Evolutionary conservation across 208 protist species (phyloP).

Genomic region (Lotmaria passim): DNA sequence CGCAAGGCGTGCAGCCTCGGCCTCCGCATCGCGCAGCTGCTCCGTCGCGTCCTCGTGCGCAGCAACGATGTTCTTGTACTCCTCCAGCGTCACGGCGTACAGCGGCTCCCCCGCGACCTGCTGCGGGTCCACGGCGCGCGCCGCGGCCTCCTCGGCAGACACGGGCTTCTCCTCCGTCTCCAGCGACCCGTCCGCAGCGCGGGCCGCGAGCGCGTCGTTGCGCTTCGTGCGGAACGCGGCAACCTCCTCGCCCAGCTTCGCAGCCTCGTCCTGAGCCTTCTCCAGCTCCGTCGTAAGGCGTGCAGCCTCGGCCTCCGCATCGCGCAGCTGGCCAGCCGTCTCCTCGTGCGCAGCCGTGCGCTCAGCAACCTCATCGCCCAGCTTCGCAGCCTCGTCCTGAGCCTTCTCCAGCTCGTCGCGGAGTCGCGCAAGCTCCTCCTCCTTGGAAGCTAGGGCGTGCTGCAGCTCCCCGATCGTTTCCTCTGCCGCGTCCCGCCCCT

Average conservation of each 20-base stretch:
- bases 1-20: slow-evolving; percentile 4
- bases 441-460: neutral
- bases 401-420: neutral
- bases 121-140: slow-evolving; percentile 18
- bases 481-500: neutral
- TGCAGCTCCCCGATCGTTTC: neutral
- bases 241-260: slow-evolving; percentile 2
- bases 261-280: neutral
- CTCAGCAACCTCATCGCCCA: too few relatives aligned
- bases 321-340: too few relatives aligned
- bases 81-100: slow-evolving; percentile 37
- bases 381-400: too few relatives aligned
- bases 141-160: slow-evolving; percentile 8
- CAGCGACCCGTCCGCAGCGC: slow-evolving; percentile 11
- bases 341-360: too few relatives aligned
- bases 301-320: too few relatives aligned
- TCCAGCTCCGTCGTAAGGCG: too few relatives aligned
- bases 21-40: neutral
- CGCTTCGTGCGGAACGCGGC: slow-evolving; percentile 44
- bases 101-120: slow-evolving; percentile 35
- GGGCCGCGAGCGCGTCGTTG: slow-evolving; percentile 24
- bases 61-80: slow-evolving; percentile 7
- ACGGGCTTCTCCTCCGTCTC: neutral
- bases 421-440: slow-evolving; percentile 1
- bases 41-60: slow-evolving; percentile 8